Evolutionary conservation across 306 rosid genomes (phyloP), one percentile per base, ranked within the genome.

Genomic region (Heteromeles arbutifolia): DNA sequence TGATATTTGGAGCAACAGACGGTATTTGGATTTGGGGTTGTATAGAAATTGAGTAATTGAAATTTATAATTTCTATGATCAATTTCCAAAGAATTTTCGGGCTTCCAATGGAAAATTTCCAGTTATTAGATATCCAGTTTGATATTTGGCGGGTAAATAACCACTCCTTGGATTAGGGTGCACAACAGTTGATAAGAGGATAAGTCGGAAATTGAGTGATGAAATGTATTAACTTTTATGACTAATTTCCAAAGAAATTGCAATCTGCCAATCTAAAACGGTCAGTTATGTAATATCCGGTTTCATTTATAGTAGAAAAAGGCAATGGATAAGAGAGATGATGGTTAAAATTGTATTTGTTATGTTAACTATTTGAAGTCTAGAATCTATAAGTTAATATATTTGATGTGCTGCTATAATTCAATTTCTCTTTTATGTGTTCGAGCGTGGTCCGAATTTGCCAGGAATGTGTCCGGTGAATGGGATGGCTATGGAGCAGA

Each of bases 401-500:
- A 24, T 43, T 56, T 8, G n/a, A 50, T 37, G 56, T 52, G 78
- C 11, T 37, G 17, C 14, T 62, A 24, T 69, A 43, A 69, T 54
- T 45, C 52, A 78, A 7, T 72, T 11, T 59, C n/a, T 57, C 17
- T 44, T 52, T 57, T 34, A 57, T 78, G 28, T 74, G 87, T 75
- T 74, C 79, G 65, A 90, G 95, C 82, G 1, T 92, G 99, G 99
- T 82, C 89, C 6, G 90, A 90, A 84, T 90, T 95, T 82, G 82
- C 99, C 61, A 78, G 59, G 59, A 89, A 90, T 78, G 89, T 89
- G 24, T 95, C 98, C 4, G 99, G 98, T 66, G 99, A 95, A 81
- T 95, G 99, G 99, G 99, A 92, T 82, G 99, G 98, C 74, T 81
- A 84, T 79, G 93, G 92, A 56, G 99, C 99, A 18, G 98, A 92